Evolutionary conservation across 768 basidiomycete species (phyloP).

Genomic region (Pleurotus pulmonarius): DNA sequence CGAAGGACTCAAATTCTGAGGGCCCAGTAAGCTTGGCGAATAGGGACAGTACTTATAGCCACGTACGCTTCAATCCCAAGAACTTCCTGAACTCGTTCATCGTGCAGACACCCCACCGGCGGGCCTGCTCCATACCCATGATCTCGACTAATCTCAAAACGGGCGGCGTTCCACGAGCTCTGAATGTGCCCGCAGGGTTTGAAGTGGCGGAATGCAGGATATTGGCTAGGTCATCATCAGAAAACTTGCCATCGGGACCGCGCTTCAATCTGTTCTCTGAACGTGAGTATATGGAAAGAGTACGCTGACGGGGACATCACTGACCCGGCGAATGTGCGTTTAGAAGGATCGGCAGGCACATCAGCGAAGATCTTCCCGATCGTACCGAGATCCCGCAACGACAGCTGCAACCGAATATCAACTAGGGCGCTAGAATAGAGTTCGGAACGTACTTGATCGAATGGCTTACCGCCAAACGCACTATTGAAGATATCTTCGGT

Average conservation of each 20-base stretch:
- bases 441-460: conserved; percentile 25
- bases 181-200: conserved; percentile 40
- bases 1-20: conserved; percentile 39
- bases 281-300: conserved; percentile 1
- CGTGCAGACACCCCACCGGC: conserved; percentile 53
- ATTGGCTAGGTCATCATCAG: conserved; percentile 46
- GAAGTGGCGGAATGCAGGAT: conserved; percentile 45
- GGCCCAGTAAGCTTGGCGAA: no score
- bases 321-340: conserved; percentile 46
- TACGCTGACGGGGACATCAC: conserved; percentile 8
- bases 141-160: conserved; percentile 51
- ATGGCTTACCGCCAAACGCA: conserved; percentile 34
- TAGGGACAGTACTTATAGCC: no score
- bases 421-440: background rate
- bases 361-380: conserved; percentile 15
- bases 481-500: conserved; percentile 40
- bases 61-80: conserved; percentile 40
- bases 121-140: conserved; percentile 50
- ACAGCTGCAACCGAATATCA: conserved; percentile 15
- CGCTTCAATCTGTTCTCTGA: conserved; percentile 36
- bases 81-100: conserved; percentile 56
- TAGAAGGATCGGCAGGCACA: conserved; percentile 20
- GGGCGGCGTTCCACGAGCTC: conserved; percentile 43
- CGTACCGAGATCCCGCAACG: conserved; percentile 19
- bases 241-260: conserved; percentile 43